phyloP scores from a whole-genome alignment of 2,329 filamentous ascomycete species.

The Aspergillus unguis region DNA sequence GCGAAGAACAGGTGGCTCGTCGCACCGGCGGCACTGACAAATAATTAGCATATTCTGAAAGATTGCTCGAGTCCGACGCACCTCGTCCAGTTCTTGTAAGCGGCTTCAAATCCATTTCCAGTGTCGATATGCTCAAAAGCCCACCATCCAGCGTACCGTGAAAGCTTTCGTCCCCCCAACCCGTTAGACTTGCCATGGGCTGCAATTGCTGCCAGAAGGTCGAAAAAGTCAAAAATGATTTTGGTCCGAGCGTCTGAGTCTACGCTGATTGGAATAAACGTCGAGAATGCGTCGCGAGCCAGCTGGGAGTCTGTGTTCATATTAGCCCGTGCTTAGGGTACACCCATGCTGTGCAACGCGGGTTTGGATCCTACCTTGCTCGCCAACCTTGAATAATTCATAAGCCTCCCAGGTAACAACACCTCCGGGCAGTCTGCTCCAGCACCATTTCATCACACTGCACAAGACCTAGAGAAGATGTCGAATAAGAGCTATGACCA shows the following conservation, averaged over 20 bases:
- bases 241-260: conserved; percentile 79
- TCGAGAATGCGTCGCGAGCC: conserved; percentile 89
- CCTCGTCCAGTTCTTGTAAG: conserved; percentile 84
- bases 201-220: conserved; percentile 83
- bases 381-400: conserved; percentile 90
- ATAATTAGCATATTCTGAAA: conserved; percentile 28
- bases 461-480: conserved; percentile 67
- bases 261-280: conserved; percentile 91
- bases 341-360: conserved; percentile 2
- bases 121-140: conserved; percentile 88
- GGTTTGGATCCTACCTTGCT: conserved; percentile 64
- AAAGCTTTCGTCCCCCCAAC: conserved; percentile 87
- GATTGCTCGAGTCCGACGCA: conserved; percentile 42
- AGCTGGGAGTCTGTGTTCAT: conserved; percentile 72
- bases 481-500: conserved; percentile 8
- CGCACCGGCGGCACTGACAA: conserved; percentile 77
- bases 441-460: conserved; percentile 97
- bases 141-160: conserved; percentile 97
- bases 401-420: conserved; percentile 97
- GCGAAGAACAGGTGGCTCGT: conserved; percentile 98
- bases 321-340: conserved; percentile 21
- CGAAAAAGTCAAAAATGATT: conserved; percentile 96
- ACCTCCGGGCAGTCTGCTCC: conserved; percentile 85
- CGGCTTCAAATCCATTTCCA: conserved; percentile 88
- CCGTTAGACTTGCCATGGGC: conserved; percentile 93